A percentile compares a stretch with the other conserved stretches of the same genome.
phyloP scores from a whole-genome alignment of 139 green algal species.

The Coelastrella sp. region DNA sequence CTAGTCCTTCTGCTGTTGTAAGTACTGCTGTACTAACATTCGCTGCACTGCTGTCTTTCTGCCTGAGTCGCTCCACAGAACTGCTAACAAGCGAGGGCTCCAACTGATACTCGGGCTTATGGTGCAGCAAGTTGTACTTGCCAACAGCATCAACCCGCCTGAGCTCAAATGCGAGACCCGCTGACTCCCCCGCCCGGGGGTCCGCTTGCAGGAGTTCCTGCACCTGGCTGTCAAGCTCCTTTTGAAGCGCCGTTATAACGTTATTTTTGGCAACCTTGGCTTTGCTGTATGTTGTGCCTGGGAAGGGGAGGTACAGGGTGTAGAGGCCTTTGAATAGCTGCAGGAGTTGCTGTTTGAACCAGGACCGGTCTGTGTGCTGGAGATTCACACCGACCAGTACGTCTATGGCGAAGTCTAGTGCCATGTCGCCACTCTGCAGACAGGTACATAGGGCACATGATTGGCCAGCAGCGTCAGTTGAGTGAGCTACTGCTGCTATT shows the following conservation, averaged over 20 bases:
- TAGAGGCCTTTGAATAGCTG: conserved; percentile 40
- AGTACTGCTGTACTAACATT: neutral
- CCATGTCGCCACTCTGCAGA: conserved; percentile 37
- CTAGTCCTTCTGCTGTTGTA: neutral
- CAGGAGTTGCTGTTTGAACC: conserved; percentile 45
- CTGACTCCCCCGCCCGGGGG: neutral
- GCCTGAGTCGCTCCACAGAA: neutral
- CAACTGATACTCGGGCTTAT: neutral
- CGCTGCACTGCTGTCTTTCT: neutral
- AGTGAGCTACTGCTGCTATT: too few relatives aligned
- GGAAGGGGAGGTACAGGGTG: conserved; percentile 33
- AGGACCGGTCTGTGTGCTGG: conserved; percentile 21
- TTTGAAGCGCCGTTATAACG: neutral
- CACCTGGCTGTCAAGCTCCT: neutral
- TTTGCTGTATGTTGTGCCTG: conserved; percentile 30
- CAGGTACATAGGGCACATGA: neutral
- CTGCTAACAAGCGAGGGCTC: neutral
- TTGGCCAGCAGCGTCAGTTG: neutral
- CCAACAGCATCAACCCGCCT: too few relatives aligned
- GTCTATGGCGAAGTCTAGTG: conserved; percentile 47
- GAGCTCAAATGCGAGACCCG: neutral
- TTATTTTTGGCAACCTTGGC: conserved; percentile 24
- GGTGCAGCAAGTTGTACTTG: neutral
- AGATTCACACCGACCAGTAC: conserved; percentile 43
- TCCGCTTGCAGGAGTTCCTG: neutral